phyloP scores from a whole-genome alignment of 2,329 filamentous ascomycete species.

The Aureobasidium sp. region DNA sequence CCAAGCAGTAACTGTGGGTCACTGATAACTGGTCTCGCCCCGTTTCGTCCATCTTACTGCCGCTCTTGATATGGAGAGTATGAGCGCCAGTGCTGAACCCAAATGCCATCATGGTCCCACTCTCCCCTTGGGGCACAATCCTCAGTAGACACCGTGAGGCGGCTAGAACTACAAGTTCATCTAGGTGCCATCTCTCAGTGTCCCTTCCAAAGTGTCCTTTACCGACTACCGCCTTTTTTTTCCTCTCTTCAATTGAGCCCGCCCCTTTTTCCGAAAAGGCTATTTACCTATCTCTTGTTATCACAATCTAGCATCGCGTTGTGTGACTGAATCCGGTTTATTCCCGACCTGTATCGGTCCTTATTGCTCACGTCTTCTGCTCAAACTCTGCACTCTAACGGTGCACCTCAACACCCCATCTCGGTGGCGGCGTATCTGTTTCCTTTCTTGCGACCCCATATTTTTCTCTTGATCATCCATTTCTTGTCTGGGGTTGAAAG shows the following conservation, averaged over 20 bases:
- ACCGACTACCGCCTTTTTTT: not conserved
- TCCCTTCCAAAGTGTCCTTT: not conserved
- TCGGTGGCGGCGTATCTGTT: not conserved
- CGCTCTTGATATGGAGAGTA: slow-evolving; percentile 9
- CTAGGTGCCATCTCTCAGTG: not conserved
- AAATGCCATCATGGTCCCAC: slow-evolving; percentile 15
- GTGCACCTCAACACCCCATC: slow-evolving; percentile 3
- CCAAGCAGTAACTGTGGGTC: slow-evolving; percentile 10
- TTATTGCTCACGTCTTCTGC: not conserved
- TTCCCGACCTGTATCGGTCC: slow-evolving; percentile 7
- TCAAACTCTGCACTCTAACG: slow-evolving; percentile 1
- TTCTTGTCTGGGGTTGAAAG: not conserved
- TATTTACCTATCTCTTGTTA: not conserved
- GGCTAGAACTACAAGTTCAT: slow-evolving; percentile 5
- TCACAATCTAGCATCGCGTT: not conserved
- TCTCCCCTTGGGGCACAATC: slow-evolving; percentile 14
- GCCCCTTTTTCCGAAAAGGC: not conserved
- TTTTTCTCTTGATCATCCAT: not conserved
- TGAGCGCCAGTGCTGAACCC: not conserved
- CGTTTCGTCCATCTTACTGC: not conserved
- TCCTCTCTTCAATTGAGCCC: not conserved
- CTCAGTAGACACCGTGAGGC: slow-evolving; percentile 10
- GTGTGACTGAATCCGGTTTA: not conserved
- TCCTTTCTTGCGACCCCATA: not conserved
- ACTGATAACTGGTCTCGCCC: not conserved